phyloP scores from a whole-genome alignment of 2,329 filamentous ascomycete genomes.

The Westerdykella ornata region DNA sequence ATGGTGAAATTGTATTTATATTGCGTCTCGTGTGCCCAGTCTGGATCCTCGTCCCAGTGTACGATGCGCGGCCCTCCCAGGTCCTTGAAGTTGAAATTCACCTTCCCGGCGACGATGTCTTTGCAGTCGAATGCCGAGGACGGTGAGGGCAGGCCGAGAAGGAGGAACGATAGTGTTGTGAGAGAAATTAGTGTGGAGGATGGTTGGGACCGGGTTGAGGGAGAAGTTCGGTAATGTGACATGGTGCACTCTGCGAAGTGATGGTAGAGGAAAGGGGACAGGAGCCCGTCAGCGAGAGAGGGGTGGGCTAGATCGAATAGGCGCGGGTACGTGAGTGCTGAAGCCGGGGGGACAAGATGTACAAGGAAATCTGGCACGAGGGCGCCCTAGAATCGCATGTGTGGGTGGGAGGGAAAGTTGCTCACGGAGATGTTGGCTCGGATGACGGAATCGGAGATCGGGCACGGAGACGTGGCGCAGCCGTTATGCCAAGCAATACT shows the following conservation, averaged over 20 bases:
- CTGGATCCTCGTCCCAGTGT: conserved; percentile 46
- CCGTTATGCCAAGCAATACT: too few species aligned
- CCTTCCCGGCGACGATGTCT: conserved; percentile 52
- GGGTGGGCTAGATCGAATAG: too few species aligned
- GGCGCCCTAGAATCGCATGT: too few species aligned
- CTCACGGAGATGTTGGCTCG: too few species aligned
- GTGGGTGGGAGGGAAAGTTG: too few species aligned
- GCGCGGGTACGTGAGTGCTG: too few species aligned
- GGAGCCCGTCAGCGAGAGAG: not conserved
- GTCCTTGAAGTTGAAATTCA: conserved; percentile 57
- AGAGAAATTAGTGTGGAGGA: conserved; percentile 14
- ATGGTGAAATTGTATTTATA: conserved; percentile 76
- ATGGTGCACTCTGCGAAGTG: conserved; percentile 16
- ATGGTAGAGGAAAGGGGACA: not conserved
- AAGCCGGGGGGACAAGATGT: too few species aligned
- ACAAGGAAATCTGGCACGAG: too few species aligned
- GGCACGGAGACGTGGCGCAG: too few species aligned
- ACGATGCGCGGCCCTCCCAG: conserved; percentile 64
- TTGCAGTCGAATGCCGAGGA: conserved; percentile 53
- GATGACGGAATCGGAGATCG: too few species aligned
- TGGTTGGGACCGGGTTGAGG: conserved; percentile 1
- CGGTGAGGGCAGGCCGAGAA: conserved; percentile 22
- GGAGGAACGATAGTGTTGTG: conserved; percentile 17
- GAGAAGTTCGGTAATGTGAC: conserved; percentile 21
- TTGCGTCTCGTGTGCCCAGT: conserved; percentile 44